Evolutionary conservation across 106 monocot genomes (phyloP).

Genomic region (Acanthochlamys bracteata): DNA sequence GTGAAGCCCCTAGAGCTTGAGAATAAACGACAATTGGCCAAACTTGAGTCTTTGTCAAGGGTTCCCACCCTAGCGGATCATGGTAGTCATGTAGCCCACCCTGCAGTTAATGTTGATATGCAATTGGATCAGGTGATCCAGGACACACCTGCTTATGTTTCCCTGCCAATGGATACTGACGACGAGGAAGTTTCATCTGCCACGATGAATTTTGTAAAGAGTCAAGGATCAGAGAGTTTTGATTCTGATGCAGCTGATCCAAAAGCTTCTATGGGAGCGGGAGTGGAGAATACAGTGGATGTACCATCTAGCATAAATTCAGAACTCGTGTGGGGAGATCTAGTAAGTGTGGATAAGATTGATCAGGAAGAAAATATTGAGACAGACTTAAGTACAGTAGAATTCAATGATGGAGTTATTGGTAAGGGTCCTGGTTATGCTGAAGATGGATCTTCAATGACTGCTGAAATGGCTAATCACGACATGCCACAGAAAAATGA

Average conservation of each 20-base stretch:
- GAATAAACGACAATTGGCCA: conserved; percentile 4
- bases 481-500: no score
- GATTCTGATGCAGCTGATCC: background rate
- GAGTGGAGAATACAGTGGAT: conserved; percentile 14
- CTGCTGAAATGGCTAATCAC: no score
- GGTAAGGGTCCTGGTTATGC: no score
- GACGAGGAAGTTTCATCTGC: conserved; percentile 7
- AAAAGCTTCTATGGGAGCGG: background rate
- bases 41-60: conserved; percentile 1
- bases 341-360: background rate
- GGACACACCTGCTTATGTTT: background rate
- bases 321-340: background rate
- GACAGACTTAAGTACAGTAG: background rate
- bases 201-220: background rate
- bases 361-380: background rate
- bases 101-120: background rate
- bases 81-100: background rate
- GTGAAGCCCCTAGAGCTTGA: conserved; percentile 18
- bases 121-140: background rate
- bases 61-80: background rate
- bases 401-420: no score
- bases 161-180: conserved; percentile 1
- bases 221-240: background rate
- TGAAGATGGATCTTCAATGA: no score
- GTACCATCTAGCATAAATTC: background rate